These are phyloP conservation scores for Scedosporium aurantiacum DNA, from an alignment of 2,329 filamentous ascomycete genomes.

Conservation along the genomic window DNA sequence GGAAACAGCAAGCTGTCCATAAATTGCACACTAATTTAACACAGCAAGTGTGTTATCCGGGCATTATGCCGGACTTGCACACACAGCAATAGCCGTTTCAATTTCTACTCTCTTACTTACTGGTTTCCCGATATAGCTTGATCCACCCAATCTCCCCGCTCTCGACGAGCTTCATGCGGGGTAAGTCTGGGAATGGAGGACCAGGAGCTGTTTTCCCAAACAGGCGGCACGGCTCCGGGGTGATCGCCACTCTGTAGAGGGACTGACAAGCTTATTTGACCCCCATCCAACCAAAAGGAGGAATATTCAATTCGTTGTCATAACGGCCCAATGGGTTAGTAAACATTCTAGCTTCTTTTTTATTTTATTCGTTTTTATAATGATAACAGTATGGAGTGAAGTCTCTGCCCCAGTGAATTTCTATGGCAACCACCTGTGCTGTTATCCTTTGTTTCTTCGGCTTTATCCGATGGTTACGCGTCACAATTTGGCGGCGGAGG, in stretches of 20 bases:
- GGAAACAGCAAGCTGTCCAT: not conserved
- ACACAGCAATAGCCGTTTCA: not conserved
- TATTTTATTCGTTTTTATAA: too few relatives aligned
- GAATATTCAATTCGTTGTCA: too few relatives aligned
- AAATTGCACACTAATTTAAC: not conserved
- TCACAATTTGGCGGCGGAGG: not conserved
- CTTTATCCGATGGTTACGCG: not conserved
- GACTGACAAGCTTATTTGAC: not conserved
- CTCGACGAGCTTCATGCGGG: not conserved
- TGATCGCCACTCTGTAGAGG: not conserved
- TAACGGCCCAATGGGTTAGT: too few relatives aligned
- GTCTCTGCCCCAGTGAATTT: too few relatives aligned
- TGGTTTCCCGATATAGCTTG: not conserved
- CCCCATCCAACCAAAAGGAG: not conserved
- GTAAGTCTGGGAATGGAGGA: not conserved
- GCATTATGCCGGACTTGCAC: not conserved
- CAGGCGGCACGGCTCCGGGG: not conserved
- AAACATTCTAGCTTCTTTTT: too few relatives aligned
- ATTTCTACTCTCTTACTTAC: not conserved
- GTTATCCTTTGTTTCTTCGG: not conserved
- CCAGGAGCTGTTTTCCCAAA: not conserved
- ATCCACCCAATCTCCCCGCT: not conserved
- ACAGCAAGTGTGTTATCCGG: not conserved
- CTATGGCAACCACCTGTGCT: too few relatives aligned
- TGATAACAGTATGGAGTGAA: too few relatives aligned